Conservation (phyloP, 352 stramenopile genomes). For the Phytophthora constricta region DNA sequence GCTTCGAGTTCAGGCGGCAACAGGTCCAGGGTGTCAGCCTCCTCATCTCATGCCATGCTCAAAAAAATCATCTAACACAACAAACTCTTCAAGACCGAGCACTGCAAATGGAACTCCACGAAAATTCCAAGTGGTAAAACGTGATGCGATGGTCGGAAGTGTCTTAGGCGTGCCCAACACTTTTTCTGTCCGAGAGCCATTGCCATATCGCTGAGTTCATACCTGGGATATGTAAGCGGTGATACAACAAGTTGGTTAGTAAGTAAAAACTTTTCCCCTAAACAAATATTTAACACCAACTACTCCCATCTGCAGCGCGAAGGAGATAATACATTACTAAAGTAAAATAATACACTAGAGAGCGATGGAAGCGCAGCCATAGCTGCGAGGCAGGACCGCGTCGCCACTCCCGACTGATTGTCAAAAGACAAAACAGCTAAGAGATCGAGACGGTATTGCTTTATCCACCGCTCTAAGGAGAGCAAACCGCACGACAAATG, state of each 20-base stretch:
- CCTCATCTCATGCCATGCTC: constrained; percentile 2
- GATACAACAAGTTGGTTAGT: constrained; percentile 7
- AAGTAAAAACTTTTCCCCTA: background rate
- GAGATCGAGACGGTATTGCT: constrained; percentile 17
- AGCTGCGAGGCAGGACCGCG: constrained; percentile 22
- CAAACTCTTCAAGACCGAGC: constrained; percentile 24
- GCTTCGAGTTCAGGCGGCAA: constrained; percentile 17
- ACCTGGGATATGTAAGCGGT: background rate
- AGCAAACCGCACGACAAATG: constrained; percentile 26
- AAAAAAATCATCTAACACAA: constrained; percentile 1
- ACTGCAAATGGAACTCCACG: constrained; percentile 19
- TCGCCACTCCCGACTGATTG: constrained; percentile 30
- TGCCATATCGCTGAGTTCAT: constrained; percentile 60
- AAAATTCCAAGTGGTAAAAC: constrained; percentile 62
- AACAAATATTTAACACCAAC: background rate
- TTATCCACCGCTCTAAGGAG: constrained; percentile 24
- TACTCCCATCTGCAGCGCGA: constrained; percentile 32
- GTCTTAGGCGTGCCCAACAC: constrained; percentile 51
- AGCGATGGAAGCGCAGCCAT: constrained; percentile 34
- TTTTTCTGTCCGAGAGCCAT: constrained; percentile 49
- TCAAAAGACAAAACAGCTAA: constrained; percentile 12
- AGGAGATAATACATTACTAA: constrained; percentile 40
- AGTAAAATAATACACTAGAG: constrained; percentile 45
- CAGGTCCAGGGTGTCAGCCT: background rate
- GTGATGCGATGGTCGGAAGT: constrained; percentile 38